Conservation (phyloP, 441 rosid genomes). For the Gossypium gossypioides region DNA sequence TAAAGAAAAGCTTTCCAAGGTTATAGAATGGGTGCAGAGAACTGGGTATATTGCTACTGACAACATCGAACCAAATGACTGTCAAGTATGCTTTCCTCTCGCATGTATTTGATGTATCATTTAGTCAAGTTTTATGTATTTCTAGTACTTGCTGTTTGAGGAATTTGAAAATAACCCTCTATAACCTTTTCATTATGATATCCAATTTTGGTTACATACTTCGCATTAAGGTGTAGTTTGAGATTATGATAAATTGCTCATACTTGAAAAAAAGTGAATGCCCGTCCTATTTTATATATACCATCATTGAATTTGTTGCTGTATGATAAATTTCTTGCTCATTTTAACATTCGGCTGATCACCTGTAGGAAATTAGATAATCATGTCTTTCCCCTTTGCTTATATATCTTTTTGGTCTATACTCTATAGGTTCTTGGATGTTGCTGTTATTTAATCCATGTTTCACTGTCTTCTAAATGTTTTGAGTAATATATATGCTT, state of each 20-base stretch:
- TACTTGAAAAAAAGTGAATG: neutral
- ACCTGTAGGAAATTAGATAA: neutral
- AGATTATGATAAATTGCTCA: neutral
- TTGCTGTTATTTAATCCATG: neutral
- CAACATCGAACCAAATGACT: slow-evolving; percentile 2
- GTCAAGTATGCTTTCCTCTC: slow-evolving; percentile 18
- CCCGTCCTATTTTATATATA: neutral
- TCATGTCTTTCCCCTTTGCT: neutral
- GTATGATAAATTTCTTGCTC: neutral
- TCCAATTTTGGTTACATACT: neutral
- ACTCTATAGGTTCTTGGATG: neutral
- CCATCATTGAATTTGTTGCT: neutral
- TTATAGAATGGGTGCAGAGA: slow-evolving; percentile 37
- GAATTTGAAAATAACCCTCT: neutral
- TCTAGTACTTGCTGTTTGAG: neutral
- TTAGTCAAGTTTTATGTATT: neutral
- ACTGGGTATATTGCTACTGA: slow-evolving; percentile 18
- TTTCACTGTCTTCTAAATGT: neutral
- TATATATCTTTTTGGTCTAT: neutral
- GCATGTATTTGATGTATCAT: neutral
- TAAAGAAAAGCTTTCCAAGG: slow-evolving; percentile 36
- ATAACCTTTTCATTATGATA: neutral
- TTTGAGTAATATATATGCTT: slow-evolving; percentile 2
- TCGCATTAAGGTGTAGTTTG: neutral
- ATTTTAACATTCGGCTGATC: neutral